Evolutionary conservation across 176 grass and related monocot genomes (phyloP).

Genomic region (Oryza australiensis): DNA sequence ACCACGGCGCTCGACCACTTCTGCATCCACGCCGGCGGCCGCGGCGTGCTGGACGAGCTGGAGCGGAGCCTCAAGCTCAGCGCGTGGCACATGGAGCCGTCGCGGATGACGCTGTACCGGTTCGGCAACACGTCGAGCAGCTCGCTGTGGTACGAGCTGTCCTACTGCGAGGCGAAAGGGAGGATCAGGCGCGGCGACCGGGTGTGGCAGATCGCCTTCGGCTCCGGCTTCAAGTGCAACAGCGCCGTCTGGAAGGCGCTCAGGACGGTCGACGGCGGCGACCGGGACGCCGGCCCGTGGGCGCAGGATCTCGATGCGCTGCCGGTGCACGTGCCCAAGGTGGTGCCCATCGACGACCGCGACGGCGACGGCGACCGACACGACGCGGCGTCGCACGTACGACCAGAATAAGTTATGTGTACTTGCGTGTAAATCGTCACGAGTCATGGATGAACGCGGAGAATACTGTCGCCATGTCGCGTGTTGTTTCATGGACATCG

Average conservation of each 20-base stretch:
- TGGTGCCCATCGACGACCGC: background rate
- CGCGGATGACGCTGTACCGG: constrained; percentile 61
- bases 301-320: constrained; percentile 13
- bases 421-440: background rate
- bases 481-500: background rate
- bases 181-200: constrained; percentile 45
- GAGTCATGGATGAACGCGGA: background rate
- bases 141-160: constrained; percentile 71
- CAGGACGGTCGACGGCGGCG: constrained; percentile 20
- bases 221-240: constrained; percentile 54
- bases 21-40: constrained; percentile 63
- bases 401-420: background rate
- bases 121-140: constrained; percentile 76
- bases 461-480: background rate
- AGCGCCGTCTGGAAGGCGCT: constrained; percentile 55
- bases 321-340: constrained; percentile 49
- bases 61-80: constrained; percentile 45
- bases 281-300: constrained; percentile 15
- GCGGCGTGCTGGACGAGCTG: constrained; percentile 65
- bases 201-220: constrained; percentile 53
- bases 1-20: constrained; percentile 59
- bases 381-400: background rate
- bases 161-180: constrained; percentile 61
- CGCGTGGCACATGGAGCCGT: constrained; percentile 68
- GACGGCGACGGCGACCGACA: background rate